Conservation (phyloP, 2,329 filamentous ascomycete species). For the Arachnomyces sp. region DNA sequence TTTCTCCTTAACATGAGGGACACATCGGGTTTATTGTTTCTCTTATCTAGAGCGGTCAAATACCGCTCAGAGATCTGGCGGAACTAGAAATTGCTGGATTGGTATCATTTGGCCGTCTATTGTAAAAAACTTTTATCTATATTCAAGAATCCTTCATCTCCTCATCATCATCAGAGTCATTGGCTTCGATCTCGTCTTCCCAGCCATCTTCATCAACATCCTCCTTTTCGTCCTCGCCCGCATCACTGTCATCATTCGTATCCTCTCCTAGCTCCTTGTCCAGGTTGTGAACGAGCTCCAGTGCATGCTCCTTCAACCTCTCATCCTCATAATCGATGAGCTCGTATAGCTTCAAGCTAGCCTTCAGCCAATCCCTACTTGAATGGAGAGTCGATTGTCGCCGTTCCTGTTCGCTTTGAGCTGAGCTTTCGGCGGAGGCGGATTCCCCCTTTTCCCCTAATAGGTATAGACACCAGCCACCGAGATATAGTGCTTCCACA, state of each 20-base stretch:
- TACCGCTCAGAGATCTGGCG: too few relatives aligned
- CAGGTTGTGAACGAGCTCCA: conserved; percentile 44
- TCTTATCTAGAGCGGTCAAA: too few relatives aligned
- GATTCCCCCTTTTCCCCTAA: conserved; percentile 41
- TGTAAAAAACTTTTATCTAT: conserved; percentile 13
- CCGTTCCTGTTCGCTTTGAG: conserved; percentile 38
- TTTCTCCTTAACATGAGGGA: conserved; percentile 10
- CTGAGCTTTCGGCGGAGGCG: conserved; percentile 23
- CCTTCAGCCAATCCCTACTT: conserved; percentile 73
- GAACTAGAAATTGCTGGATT: conserved; percentile 6
- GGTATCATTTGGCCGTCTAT: conserved; percentile 19
- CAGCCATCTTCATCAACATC: conserved; percentile 39
- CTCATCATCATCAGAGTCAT: conserved; percentile 34
- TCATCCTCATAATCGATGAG: conserved; percentile 64
- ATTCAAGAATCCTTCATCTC: conserved; percentile 47
- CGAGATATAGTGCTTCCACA: conserved; percentile 94
- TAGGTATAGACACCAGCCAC: conserved; percentile 85
- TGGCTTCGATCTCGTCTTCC: conserved; percentile 49
- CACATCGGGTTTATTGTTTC: too few relatives aligned
- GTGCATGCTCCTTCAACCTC: conserved; percentile 35
- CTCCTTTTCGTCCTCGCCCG: conserved; percentile 47
- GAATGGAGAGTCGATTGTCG: conserved; percentile 60
- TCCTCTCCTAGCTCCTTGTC: conserved; percentile 57
- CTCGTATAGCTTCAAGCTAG: conserved; percentile 70
- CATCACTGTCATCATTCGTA: conserved; percentile 47